Evolutionary conservation across 495 filamentous ascomycete species (phyloP).

Genomic region (Neurospora sp.): DNA sequence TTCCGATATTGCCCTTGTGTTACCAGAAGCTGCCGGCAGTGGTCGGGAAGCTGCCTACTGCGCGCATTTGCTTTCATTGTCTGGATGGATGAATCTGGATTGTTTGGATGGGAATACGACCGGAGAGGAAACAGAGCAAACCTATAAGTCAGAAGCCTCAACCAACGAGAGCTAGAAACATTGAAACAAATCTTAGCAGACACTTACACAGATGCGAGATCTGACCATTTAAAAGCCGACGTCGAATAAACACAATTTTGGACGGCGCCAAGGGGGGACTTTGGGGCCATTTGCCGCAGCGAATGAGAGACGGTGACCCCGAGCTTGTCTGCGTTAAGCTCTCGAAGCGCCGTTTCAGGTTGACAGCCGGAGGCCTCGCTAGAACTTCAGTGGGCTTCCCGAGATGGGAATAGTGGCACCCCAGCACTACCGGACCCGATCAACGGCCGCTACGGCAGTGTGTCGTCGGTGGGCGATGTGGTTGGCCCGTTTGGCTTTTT

Average conservation of each 20-base stretch:
- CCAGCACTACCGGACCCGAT: neutral
- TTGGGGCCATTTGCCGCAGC: neutral
- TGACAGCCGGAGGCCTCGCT: constrained; percentile 7
- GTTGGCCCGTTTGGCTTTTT: constrained; percentile 3
- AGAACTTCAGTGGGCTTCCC: neutral
- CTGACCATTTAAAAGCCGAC: neutral
- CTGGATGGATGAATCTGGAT: neutral
- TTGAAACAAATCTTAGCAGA: neutral
- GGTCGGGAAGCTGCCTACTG: neutral
- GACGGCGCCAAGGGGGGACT: constrained; percentile 2
- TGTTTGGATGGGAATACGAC: neutral
- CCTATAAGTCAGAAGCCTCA: neutral
- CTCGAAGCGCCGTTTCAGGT: constrained; percentile 18
- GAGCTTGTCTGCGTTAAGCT: constrained; percentile 6
- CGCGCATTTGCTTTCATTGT: neutral
- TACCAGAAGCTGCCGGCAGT: neutral
- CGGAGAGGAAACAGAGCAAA: neutral
- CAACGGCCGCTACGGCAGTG: neutral
- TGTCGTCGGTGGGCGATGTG: neutral
- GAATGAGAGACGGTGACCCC: neutral
- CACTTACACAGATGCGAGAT: neutral
- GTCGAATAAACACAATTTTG: neutral
- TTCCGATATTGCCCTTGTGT: neutral
- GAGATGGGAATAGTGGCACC: neutral
- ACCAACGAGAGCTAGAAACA: neutral